Evolutionary conservation across 768 basidiomycete genomes (phyloP), one percentile per base, ranked within the genome.

Genomic region (Mycena capillaripes): DNA sequence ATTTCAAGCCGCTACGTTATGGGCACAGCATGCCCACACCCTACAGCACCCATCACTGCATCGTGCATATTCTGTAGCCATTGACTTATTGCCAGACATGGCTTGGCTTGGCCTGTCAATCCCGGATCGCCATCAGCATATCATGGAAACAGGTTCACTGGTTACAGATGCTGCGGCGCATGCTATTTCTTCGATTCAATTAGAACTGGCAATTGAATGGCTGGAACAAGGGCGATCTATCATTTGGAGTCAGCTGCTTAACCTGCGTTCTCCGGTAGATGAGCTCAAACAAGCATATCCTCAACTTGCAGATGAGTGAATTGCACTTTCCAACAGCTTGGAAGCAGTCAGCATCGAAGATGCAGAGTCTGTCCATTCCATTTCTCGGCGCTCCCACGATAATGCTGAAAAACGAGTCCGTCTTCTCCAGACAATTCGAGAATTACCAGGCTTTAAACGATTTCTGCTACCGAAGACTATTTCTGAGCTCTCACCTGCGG

Each of bases 151-250:
- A 32, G 58, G 61, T 34, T 29, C 55, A 17, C 8, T 74, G 32
- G 63, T 74, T 17, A 27, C 21, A 12, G 23, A 27, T 32, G 72
- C 60, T 48, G 71, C 67, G 19, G 40, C 57, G 2, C 50, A 23
- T 36, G 79, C 79, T 44, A 64, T 76, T 66, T 44, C n/a, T 42
- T n/a, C n/a, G 7, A 57, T 48, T 25, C 60, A 73, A 27, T 29
- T 27, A 25, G 56, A 74, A 44, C 60, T 44, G 36, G 79, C 79
- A 8, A 30, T 81, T 14, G 77, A 80, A 68, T 78, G 80, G 75
- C 56, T 80, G 55, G 81, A 82, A 55, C 76, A 80, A 52, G 78
- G 79, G 4, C 78, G 78, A 4, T 76, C 75, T 14, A 64, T 79
- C 14, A 75, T 79, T 9, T 81, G 81, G 80, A 74, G 70, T 27